Conservation (phyloP, 345 rosid genomes). For the Citrus sinensis region DVS_A1.0 CM039161.1:19420001-19420500, state of each 20-base stretch:
- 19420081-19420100: not conserved
- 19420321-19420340: not conserved
- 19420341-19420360: not conserved
- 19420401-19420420: not conserved
- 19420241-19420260: conserved; percentile 62
- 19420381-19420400: not conserved
- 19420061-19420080: not conserved
- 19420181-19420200: conserved; percentile 43
- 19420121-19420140: conserved; percentile 53
- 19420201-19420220: conserved; percentile 52
- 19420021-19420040: too few relatives aligned
- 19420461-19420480: too few relatives aligned
- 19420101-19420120: conserved; percentile 15
- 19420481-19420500: too few relatives aligned
- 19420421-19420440: not conserved
- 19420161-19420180: conserved; percentile 44
- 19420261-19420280: conserved; percentile 57
- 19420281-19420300: not conserved
- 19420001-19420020: too few relatives aligned
- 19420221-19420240: conserved; percentile 55
- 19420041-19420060: not conserved
- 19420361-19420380: not conserved
- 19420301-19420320: not conserved
- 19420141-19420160: conserved; percentile 53
- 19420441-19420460: not conserved